Base-by-base conservation (phyloP, 73 alveolate genomes). In the Tetrahymena elliotti region DNA sequence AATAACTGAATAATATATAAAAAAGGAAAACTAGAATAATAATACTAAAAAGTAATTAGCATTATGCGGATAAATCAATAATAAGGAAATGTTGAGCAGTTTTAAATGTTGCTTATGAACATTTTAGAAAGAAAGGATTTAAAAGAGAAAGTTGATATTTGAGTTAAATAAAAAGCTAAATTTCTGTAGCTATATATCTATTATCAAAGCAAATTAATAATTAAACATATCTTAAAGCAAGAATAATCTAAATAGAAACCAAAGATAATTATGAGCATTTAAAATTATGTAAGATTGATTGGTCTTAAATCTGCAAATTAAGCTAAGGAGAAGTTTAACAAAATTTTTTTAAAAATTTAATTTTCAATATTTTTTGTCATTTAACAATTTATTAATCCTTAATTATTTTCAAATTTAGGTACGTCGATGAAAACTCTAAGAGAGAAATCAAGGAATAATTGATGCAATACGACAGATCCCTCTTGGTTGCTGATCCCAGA, bases 401-500 rank as follows among this genome's bases (percentile, higher is more conserved):
- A 47, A 22, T 96, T 18, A 47, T 47, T 47, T 1, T 18, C 13
- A 47, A 47, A 47, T 68, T 68, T 68, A 98, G 98, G 94, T 98
- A 97, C 96, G 98, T 98, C 92, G 99, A 98, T 94, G 99, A 98
- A 96, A 98, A 98, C 93, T 52, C 97, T 54, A 98, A 98, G 98
- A 98, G 99, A 97, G 98, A 97, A 93, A 96, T 98, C 52, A 98
- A 98, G 95, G 99, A 98, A 95, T 93, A 97, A 93, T 97, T 99
- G 96, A 95, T 98, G 95, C 98, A 98, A 97, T 99, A 99, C 98
- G 99, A 99, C 97, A 98, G 99, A 96, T 96, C 98, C 96, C 97
- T 99, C 96, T 96, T 99, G 95, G 99, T 99, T 52, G 99, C 99
- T 38, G 99, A 99, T 96, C 99, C 98, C 95, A 99, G 99, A 96